phyloP scores from a whole-genome alignment of 108 stramenopile genomes.

The Fragilaria crotonensis region DNA sequence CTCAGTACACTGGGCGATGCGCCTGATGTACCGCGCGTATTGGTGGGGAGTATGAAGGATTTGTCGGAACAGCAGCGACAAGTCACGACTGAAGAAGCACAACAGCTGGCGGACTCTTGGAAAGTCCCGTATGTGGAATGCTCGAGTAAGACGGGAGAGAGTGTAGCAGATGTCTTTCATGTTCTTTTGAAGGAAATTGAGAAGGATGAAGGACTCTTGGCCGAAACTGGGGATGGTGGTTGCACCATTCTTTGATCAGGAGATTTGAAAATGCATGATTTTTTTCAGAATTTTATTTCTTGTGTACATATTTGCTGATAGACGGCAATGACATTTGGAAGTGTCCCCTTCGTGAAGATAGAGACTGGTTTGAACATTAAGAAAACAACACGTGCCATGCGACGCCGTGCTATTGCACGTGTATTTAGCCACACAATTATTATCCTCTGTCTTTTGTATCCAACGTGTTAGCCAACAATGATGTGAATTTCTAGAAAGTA shows the following conservation, averaged over 20 bases:
- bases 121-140: conserved; percentile 81
- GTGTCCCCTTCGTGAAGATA: no score
- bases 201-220: conserved; percentile 81
- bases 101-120: conserved; percentile 61
- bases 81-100: conserved; percentile 50
- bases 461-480: no score
- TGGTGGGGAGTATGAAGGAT: conserved; percentile 84
- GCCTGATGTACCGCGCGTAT: conserved; percentile 76
- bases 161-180: conserved; percentile 82
- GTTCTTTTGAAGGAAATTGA: conserved; percentile 80
- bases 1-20: conserved; percentile 76
- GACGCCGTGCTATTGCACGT: no score
- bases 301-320: no score
- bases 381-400: no score
- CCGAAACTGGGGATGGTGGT: conserved; percentile 57
- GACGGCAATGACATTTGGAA: no score
- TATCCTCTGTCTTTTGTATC: no score
- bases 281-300: no score
- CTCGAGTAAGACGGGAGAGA: conserved; percentile 71
- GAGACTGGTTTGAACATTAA: no score
- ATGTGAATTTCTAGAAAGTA: no score
- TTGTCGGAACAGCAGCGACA: conserved; percentile 55
- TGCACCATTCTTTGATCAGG: conserved; percentile 57
- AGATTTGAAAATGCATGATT: no score
- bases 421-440: no score